Conservation (phyloP, 2,329 filamentous ascomycete species). For the Xylariaceae sp. region DNA sequence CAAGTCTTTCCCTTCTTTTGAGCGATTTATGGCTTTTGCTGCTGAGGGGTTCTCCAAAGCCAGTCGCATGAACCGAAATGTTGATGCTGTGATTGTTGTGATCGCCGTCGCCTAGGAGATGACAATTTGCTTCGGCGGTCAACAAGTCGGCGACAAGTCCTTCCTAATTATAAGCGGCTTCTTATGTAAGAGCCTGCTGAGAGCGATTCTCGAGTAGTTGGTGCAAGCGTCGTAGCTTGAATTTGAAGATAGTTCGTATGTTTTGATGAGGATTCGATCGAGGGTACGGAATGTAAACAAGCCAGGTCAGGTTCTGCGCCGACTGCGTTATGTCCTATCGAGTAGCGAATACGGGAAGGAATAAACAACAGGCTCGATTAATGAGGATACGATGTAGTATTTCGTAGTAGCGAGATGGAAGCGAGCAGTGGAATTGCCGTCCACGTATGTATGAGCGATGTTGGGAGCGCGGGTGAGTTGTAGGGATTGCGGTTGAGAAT, state of each 20-base stretch:
- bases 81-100: background rate
- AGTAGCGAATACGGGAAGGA: slow-evolving; percentile 9
- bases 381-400: background rate
- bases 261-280: no score
- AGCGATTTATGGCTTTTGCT: background rate
- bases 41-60: no score
- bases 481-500: slow-evolving; percentile 16
- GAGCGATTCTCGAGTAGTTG: background rate
- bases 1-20: background rate
- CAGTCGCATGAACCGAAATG: background rate
- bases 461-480: slow-evolving; percentile 15
- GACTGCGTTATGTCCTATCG: slow-evolving; percentile 11
- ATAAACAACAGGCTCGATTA: slow-evolving; percentile 3
- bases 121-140: background rate
- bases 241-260: no score
- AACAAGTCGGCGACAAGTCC: background rate
- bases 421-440: background rate
- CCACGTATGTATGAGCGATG: background rate
- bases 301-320: slow-evolving; percentile 3
- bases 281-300: background rate
- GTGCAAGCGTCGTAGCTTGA: no score
- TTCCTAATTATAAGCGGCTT: background rate
- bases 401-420: background rate
- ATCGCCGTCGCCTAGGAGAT: slow-evolving; percentile 2
- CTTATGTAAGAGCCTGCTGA: background rate